These are phyloP conservation scores for Aureobasidium lini DNA, from an alignment of 2,329 filamentous ascomycete species.

Conservation along the genomic window DNA sequence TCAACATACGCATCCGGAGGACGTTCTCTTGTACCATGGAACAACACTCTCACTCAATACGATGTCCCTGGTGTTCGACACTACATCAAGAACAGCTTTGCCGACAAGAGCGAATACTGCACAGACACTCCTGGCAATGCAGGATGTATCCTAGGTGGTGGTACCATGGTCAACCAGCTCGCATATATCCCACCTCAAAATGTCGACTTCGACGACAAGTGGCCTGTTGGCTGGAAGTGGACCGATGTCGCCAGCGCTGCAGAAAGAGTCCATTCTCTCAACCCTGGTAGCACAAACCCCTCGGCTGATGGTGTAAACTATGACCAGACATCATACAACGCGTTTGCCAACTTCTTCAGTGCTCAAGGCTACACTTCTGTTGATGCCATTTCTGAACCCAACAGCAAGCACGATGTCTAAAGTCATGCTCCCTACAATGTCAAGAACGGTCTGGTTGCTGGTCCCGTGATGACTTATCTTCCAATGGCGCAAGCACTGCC, in stretches of 20 bases:
- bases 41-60: conserved; percentile 29
- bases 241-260: conserved; percentile 41
- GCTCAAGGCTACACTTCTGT: conserved; percentile 45
- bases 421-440: conserved; percentile 44
- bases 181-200: conserved; percentile 47
- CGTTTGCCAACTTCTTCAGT: conserved; percentile 19
- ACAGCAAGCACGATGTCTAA: conserved; percentile 43
- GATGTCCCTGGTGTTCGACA: conserved; percentile 31
- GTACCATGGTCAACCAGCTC: conserved; percentile 48
- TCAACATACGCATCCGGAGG: conserved; percentile 20
- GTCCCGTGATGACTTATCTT: conserved; percentile 44
- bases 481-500: conserved; percentile 35
- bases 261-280: conserved; percentile 35
- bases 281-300: conserved; percentile 33
- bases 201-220: conserved; percentile 46
- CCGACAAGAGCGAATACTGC: conserved; percentile 12
- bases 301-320: conserved; percentile 41
- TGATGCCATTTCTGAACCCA: conserved; percentile 37
- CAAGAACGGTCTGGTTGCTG: conserved; percentile 42
- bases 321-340: conserved; percentile 18
- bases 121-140: conserved; percentile 24
- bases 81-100: conserved; percentile 23
- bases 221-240: conserved; percentile 45
- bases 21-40: conserved; percentile 22
- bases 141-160: conserved; percentile 46